Percentiles rank a stretch among this genome's conserved stretches.
Evolutionary conservation across 2,329 filamentous ascomycete genomes (phyloP).

Genomic region (Anthostomella pinea): DNA sequence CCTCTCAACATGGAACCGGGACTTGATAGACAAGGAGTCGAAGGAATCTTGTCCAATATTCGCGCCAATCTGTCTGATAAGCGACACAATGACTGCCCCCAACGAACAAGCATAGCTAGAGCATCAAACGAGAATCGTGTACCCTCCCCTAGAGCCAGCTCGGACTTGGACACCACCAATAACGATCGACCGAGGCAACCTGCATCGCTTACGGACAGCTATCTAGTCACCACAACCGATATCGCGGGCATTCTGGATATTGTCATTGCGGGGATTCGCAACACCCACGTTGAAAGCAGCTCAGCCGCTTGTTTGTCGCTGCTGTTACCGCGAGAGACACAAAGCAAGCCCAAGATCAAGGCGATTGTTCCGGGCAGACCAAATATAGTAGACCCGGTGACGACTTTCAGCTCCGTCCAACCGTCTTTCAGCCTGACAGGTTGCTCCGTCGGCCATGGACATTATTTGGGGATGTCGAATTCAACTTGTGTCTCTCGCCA

Average conservation of each 20-base stretch:
- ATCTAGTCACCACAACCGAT: constrained; percentile 26
- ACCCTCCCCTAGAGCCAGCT: constrained; percentile 1
- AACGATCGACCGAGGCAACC: too few relatives aligned
- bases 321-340: constrained; percentile 17
- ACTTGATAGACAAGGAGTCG: constrained; percentile 16
- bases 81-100: constrained; percentile 14
- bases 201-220: constrained; percentile 14
- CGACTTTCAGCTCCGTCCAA: constrained; percentile 27
- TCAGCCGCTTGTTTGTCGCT: constrained; percentile 18
- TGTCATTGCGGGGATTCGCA: constrained; percentile 24
- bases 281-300: constrained; percentile 13
- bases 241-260: constrained; percentile 32
- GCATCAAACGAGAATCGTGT: constrained; percentile 10
- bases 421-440: constrained; percentile 24
- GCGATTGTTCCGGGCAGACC: constrained; percentile 23
- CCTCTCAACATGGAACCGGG: too few relatives aligned
- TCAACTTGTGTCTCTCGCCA: constrained; percentile 30
- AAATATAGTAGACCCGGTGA: constrained; percentile 27
- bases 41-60: constrained; percentile 25
- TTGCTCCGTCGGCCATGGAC: constrained; percentile 2
- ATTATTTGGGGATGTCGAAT: constrained; percentile 8
- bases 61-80: constrained; percentile 23
- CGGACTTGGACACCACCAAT: background rate
- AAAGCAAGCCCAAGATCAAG: constrained; percentile 16
- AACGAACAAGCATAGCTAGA: background rate